A percentile compares a stretch with the other conserved stretches of the same genome.
Conservation (phyloP, 164 flowering plant genomes). For the Houttuynia cordata region DNA sequence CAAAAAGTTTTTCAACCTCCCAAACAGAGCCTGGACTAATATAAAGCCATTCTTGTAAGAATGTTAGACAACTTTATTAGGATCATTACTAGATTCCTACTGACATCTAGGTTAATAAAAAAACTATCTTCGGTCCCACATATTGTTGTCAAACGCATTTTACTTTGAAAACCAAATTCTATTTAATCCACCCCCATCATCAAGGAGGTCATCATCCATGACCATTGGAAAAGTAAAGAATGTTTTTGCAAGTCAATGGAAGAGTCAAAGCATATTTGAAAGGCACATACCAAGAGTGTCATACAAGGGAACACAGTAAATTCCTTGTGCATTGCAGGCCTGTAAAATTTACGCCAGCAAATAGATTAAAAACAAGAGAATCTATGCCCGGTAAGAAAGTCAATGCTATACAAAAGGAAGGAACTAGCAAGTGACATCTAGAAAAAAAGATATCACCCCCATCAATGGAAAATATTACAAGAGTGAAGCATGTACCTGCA, state of each 20-base stretch:
- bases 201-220: background rate
- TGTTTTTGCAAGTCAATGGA: background rate
- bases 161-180: too few relatives aligned
- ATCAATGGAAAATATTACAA: too few relatives aligned
- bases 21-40: too few relatives aligned
- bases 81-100: too few relatives aligned
- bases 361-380: conserved; percentile 1
- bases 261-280: background rate
- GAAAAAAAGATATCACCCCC: too few relatives aligned
- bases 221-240: background rate
- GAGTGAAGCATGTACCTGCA: conserved; percentile 51
- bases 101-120: too few relatives aligned
- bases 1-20: background rate
- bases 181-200: too few relatives aligned
- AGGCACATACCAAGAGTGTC: conserved; percentile 83
- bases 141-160: too few relatives aligned
- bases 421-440: background rate
- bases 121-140: too few relatives aligned
- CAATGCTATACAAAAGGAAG: background rate
- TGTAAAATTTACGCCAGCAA: conserved; percentile 23
- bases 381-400: background rate
- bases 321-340: conserved; percentile 99
- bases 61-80: too few relatives aligned
- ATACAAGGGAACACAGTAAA: conserved; percentile 89
- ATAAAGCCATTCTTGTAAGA: too few relatives aligned